phyloP scores from a whole-genome alignment of 2,329 filamentous ascomycete genomes.

The Xylaria hypoxylon region DNA sequence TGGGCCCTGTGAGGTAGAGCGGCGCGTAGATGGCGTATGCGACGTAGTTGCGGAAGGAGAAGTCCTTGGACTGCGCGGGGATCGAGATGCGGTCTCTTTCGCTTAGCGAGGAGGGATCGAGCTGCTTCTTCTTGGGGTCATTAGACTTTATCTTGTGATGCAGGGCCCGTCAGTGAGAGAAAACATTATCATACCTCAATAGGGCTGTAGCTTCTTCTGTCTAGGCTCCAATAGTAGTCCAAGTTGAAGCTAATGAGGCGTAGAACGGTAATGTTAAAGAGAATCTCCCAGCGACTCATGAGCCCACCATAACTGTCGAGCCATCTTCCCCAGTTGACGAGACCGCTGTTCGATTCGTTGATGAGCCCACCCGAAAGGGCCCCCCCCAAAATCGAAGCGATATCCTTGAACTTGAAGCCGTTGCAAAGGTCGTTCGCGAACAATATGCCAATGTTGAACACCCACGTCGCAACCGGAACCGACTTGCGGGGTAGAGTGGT shows the following conservation, averaged over 20 bases:
- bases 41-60: constrained; percentile 85
- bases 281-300: constrained; percentile 92
- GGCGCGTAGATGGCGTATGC: constrained; percentile 93
- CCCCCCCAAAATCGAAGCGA: constrained; percentile 65
- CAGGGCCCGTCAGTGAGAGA: neutral
- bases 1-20: constrained; percentile 91
- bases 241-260: constrained; percentile 96
- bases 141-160: constrained; percentile 62
- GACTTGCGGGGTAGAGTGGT: constrained; percentile 76
- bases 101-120: constrained; percentile 86
- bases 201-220: constrained; percentile 71
- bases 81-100: constrained; percentile 87
- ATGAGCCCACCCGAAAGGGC: constrained; percentile 51
- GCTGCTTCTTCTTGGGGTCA: constrained; percentile 92
- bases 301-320: constrained; percentile 85
- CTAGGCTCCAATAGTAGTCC: constrained; percentile 93
- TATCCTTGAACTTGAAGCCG: constrained; percentile 78
- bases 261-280: constrained; percentile 95
- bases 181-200: constrained; percentile 78
- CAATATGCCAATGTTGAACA: constrained; percentile 85
- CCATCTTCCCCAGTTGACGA: constrained; percentile 73
- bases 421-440: constrained; percentile 89
- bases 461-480: constrained; percentile 83
- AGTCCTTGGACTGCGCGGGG: constrained; percentile 78
- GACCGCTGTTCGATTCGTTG: constrained; percentile 55